Conservation (phyloP, 768 basidiomycete genomes). For the Leccinum aurantiacum region DNA sequence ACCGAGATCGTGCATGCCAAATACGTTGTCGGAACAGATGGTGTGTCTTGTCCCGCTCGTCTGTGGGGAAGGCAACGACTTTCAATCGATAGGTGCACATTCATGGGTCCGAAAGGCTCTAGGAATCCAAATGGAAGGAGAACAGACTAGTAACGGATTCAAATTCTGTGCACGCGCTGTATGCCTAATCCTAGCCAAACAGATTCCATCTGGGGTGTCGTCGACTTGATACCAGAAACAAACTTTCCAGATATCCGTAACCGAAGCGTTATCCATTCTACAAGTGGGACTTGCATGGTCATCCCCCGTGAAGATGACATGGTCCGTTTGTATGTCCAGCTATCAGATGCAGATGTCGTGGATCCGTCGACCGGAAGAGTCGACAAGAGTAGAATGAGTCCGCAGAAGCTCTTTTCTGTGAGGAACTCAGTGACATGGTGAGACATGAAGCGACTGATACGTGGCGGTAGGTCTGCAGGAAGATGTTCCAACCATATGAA, state of each 20-base stretch:
- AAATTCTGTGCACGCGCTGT: not conserved
- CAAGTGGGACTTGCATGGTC: not conserved
- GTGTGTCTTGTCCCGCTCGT: not conserved
- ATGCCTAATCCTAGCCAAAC: not conserved
- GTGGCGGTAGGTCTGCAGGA: not conserved
- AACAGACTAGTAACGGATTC: not conserved
- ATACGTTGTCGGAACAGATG: not conserved
- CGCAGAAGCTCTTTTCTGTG: not conserved
- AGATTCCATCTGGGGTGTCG: not conserved
- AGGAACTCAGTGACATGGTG: not conserved
- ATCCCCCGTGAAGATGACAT: not conserved
- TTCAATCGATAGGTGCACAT: not conserved
- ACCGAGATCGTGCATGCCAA: not conserved
- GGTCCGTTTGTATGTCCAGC: not conserved
- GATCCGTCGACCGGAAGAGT: slow-evolving; percentile 1
- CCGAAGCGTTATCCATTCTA: not conserved
- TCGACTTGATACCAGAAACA: not conserved
- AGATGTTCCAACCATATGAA: not conserved
- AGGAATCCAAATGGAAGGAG: slow-evolving; percentile 1
- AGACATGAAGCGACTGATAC: not conserved
- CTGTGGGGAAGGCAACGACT: not conserved
- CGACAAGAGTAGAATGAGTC: not conserved
- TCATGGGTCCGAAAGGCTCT: slow-evolving; percentile 1
- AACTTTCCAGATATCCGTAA: slow-evolving; percentile 1
- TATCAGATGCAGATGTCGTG: not conserved